Evolutionary conservation across 2,329 filamentous ascomycete species (phyloP), one percentile per base, ranked within the genome.

Genomic region (Monilinia aucupariae): DNA sequence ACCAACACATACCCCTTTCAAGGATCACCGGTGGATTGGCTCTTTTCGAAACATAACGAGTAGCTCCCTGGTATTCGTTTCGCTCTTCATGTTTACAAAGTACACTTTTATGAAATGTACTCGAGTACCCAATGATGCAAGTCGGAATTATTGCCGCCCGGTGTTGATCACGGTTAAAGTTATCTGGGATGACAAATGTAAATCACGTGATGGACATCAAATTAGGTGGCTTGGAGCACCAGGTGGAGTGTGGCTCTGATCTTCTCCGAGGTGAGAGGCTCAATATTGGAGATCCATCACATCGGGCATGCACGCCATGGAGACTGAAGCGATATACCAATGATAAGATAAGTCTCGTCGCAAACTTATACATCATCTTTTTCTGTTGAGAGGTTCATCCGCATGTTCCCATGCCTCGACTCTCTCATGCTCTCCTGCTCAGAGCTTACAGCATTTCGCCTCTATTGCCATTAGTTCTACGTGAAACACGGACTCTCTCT

Each of bases 381-480:
- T 32, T n/a, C 20, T 10, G 20, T 20, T 20, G 5, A 39, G 10
- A 0, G 17, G 17, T 12, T n/a, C 22, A 52, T 55, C 56, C 27
- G 10, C 9, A 45, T 43, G 49, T 8, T 22, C 59, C 45, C 54
- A 87, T 87, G 85, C 86, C 88, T 67, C 85, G 87, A 67, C 78
- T 90, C 56, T 75, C 80, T n/a, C 85, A 82, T 48, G 76, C 78
- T 41, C 77, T 88, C 54, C 74, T 88, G 64, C 78, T 80, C 66
- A 78, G 75, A 68, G 86, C 86, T 64, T 76, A 76, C 66, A 72
- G 74, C 10, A 78, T 82, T 68, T 84, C 85, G 22, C 78, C 81
- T 1, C 75, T 85, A 56, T 78, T 89, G 6, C 79, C 84, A 9
- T 73, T 79, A 2, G 80, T 93, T 5, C 80, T 93, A 1, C 83